These are phyloP conservation scores for Auriculariales sp. DNA, from an alignment of 768 basidiomycete species.

Conservation along the genomic window DNA sequence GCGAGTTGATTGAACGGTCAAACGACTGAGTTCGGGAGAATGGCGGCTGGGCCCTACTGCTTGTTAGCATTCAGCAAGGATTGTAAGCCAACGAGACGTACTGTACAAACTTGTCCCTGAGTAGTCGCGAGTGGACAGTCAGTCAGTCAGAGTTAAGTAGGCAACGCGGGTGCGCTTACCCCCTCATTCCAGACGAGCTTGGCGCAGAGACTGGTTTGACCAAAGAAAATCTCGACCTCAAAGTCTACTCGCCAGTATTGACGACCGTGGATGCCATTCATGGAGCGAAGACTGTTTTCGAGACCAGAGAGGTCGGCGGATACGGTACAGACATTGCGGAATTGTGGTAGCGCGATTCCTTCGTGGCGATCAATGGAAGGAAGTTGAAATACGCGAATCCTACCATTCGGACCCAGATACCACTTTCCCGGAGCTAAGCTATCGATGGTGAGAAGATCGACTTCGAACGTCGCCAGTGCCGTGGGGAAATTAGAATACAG, in stretches of 20 bases:
- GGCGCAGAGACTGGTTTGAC: background rate
- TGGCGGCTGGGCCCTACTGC: background rate
- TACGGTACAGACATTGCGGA: background rate
- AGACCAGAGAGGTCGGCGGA: constrained; percentile 1
- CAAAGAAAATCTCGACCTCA: background rate
- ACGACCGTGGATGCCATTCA: background rate
- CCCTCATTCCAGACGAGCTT: constrained; percentile 2
- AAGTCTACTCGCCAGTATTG: background rate
- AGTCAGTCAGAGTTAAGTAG: background rate
- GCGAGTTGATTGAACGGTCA: too few species aligned
- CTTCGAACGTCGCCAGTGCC: too few species aligned
- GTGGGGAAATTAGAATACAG: background rate
- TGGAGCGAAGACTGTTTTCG: background rate
- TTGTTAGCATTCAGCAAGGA: background rate
- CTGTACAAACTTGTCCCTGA: background rate
- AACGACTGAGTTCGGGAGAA: background rate
- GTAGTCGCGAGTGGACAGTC: background rate
- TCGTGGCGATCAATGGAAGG: background rate
- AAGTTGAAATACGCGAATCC: background rate
- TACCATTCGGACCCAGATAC: too few species aligned
- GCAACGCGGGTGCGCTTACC: background rate
- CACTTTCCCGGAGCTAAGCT: too few species aligned
- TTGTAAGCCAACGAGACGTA: background rate
- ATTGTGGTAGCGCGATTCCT: background rate
- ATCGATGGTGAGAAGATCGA: too few species aligned